A percentile compares a stretch with the other conserved stretches of the same genome.
Evolutionary conservation across 257 asterid genomes (phyloP).

Genomic region (Eustoma russellianum): DNA sequence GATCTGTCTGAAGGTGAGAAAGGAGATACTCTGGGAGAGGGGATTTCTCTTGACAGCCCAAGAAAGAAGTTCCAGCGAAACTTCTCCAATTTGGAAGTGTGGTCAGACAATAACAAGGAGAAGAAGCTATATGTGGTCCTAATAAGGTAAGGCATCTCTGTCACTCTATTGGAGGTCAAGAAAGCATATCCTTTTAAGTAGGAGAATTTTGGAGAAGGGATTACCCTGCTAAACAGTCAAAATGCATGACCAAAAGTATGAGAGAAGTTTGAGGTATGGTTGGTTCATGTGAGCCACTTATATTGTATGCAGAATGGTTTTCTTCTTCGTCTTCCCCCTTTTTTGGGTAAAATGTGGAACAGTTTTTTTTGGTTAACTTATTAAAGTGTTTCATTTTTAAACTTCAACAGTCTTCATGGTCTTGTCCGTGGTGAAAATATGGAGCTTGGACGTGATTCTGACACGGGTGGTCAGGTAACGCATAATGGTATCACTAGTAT

Average conservation of each 20-base stretch:
- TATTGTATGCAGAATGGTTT: no score
- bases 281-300: no score
- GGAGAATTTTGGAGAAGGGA: no score
- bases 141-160: slow-evolving; percentile 32
- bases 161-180: no score
- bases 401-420: slow-evolving; percentile 59
- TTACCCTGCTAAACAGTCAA: no score
- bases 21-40: slow-evolving; percentile 50
- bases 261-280: no score
- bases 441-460: slow-evolving; percentile 95
- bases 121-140: slow-evolving; percentile 65
- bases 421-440: slow-evolving; percentile 82
- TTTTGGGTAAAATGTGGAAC: no score
- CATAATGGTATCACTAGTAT: not conserved
- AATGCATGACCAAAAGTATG: no score
- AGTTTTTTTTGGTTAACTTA: not conserved
- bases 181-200: no score
- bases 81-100: slow-evolving; percentile 45
- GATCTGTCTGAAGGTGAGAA: slow-evolving; percentile 80
- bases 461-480: slow-evolving; percentile 82
- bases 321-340: no score
- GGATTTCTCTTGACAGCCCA: slow-evolving; percentile 42
- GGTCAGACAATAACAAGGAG: slow-evolving; percentile 59
- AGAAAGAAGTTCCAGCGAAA: slow-evolving; percentile 35
- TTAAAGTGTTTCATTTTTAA: not conserved